These are phyloP conservation scores for Aulographum hederae DNA, from an alignment of 2,329 filamentous ascomycete species.

Conservation along the genomic window DNA sequence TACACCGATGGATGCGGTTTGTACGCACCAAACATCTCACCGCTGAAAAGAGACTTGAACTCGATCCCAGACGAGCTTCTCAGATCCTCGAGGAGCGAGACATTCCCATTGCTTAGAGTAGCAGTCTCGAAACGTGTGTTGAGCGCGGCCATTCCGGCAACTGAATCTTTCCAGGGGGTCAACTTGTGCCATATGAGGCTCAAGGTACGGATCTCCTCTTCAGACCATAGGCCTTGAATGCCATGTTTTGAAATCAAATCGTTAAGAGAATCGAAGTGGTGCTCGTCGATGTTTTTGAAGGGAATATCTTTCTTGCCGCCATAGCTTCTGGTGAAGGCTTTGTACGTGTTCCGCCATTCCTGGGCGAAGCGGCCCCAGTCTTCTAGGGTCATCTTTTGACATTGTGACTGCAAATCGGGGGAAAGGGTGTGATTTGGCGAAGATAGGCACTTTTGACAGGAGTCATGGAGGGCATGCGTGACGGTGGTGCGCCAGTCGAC, in stretches of 20 bases:
- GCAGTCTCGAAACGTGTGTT: slow-evolving; percentile 36
- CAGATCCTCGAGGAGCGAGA: slow-evolving; percentile 47
- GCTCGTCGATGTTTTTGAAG: slow-evolving; percentile 56
- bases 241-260: slow-evolving; percentile 37
- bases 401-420: slow-evolving; percentile 26
- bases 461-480: slow-evolving; percentile 35
- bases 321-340: slow-evolving; percentile 37
- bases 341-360: slow-evolving; percentile 51
- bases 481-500: slow-evolving; percentile 63
- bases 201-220: slow-evolving; percentile 17
- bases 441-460: slow-evolving; percentile 29
- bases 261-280: slow-evolving; percentile 45
- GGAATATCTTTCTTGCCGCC: slow-evolving; percentile 22
- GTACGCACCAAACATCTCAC: slow-evolving; percentile 55
- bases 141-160: slow-evolving; percentile 37
- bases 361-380: slow-evolving; percentile 50
- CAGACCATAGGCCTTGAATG: slow-evolving; percentile 39
- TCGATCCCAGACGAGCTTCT: slow-evolving; percentile 36
- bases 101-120: slow-evolving; percentile 61
- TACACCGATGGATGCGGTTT: slow-evolving; percentile 56
- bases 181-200: slow-evolving; percentile 57
- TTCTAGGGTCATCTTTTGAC: slow-evolving; percentile 30
- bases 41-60: slow-evolving; percentile 45
- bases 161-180: slow-evolving; percentile 48
- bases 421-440: slow-evolving; percentile 26